Evolutionary conservation across 257 asterid genomes (phyloP), one percentile per base, ranked within the genome.

Genomic region (Rhazya stricta): DNA sequence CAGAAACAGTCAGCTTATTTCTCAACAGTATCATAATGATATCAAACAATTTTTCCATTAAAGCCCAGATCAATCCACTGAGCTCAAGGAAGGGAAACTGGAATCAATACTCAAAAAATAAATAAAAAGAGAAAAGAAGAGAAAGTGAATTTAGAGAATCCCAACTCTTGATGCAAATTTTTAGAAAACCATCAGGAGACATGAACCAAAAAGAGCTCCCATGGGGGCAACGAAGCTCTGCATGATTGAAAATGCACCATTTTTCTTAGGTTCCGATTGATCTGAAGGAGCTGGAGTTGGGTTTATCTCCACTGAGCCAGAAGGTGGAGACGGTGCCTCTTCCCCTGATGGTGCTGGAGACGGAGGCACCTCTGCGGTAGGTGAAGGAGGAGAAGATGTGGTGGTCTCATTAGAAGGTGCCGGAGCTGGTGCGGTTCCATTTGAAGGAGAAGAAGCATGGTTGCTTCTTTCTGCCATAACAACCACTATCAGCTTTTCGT

Each of bases 391-490:
- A 23, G 87, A 56, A 61, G 79, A 4, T 13, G 41, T 57, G 15
- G 62, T 39, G 41, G 51, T n/a, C 9, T 37, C 54, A 3, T 51
- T 58, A 6, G 67, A 37, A 23, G 76, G 65, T 7, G 79, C 45
- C 13, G 85, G 74, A 39, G 80, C 46, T 15, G 75, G 2, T 11
- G 23, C 58, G 0, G 67, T 67, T 2, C 2, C 50, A 13, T 46
- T 74, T 4, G 77, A 63, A 27, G 91, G 77, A 2, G 91, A 65
- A n/a, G 88, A 12, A 25, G 67, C 70, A 4, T 2, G 78, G 1
- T 80, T 74, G 77, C 69, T 88, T 75, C 97, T 84, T 61, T 90
- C 89, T 6, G 95, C 96, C 97, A 93, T 50, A 71, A 93, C 97
- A 5, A 91, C 80, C 50, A 88, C 87, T 0, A 74, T 19, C 69